Conservation (phyloP, 2,329 filamentous ascomycete species). For the Penicillium sp. region DNA sequence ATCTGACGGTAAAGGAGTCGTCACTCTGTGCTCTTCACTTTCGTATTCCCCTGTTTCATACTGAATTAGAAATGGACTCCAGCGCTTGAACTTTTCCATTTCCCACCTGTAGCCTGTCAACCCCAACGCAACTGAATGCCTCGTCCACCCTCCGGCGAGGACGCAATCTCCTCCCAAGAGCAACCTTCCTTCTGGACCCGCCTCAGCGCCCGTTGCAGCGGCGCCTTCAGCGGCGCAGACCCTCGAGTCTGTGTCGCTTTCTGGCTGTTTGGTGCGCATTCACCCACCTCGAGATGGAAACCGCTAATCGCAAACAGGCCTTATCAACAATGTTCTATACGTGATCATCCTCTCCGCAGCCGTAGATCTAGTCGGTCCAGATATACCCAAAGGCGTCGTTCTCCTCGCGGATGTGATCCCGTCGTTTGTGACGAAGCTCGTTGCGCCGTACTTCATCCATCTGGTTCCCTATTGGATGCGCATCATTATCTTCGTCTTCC, state of each 20-base stretch:
- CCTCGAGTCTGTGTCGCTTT: conserved; percentile 76
- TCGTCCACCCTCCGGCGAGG: conserved; percentile 21
- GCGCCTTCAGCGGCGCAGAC: conserved; percentile 68
- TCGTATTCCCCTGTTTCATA: not conserved
- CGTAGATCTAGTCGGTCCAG: conserved; percentile 86
- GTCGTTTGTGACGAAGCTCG: conserved; percentile 82
- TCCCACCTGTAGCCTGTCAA: conserved; percentile 3
- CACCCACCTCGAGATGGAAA: not conserved
- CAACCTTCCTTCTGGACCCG: conserved; percentile 68
- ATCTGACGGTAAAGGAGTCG: conserved; percentile 4
- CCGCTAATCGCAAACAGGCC: conserved; percentile 53
- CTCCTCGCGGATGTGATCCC: conserved; percentile 91
- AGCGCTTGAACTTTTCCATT: not conserved
- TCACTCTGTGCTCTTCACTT: conserved; percentile 5
- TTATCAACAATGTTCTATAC: conserved; percentile 97
- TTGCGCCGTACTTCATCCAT: conserved; percentile 93
- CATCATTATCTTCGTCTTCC: conserved; percentile 69
- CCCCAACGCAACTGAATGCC: conserved; percentile 25
- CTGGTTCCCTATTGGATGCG: conserved; percentile 76
- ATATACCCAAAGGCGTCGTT: conserved; percentile 85
- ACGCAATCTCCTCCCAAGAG: conserved; percentile 48
- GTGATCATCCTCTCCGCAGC: conserved; percentile 95
- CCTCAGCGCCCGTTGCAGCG: conserved; percentile 66
- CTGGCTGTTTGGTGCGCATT: conserved; percentile 79
- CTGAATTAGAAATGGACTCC: not conserved